Percentiles rank a stretch among this genome's conserved stretches.
Evolutionary conservation across 106 monocot genomes (phyloP).

Genomic region (Triglochin maritima): DNA sequence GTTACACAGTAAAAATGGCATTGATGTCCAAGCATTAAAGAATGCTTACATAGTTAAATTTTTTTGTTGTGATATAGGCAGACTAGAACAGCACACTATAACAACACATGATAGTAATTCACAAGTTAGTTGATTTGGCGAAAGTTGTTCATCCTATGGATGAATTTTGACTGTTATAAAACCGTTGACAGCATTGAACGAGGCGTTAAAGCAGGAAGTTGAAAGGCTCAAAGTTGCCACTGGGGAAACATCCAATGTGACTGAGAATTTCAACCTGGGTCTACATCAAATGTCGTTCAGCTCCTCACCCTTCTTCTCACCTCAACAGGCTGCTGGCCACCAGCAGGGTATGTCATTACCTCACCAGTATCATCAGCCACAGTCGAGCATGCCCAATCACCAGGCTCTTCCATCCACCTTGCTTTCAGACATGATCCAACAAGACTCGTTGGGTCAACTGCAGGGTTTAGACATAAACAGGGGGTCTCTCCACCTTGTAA

Average conservation of each 20-base stretch:
- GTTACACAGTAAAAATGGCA: too few relatives aligned
- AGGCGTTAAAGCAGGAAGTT: conserved; percentile 82
- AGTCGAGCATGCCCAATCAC: conserved; percentile 14
- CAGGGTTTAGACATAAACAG: conserved; percentile 68
- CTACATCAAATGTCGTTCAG: conserved; percentile 36
- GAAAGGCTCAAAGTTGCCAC: conserved; percentile 78
- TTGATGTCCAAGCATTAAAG: too few relatives aligned
- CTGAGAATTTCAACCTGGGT: conserved; percentile 32
- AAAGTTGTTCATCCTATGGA: not conserved
- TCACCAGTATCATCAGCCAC: conserved; percentile 23
- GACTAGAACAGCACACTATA: not conserved
- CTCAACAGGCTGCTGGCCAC: conserved; percentile 21
- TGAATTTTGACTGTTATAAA: not conserved
- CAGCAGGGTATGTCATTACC: conserved; percentile 27
- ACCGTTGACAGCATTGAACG: conserved; percentile 60
- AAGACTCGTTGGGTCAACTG: conserved; percentile 53
- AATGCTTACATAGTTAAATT: too few relatives aligned
- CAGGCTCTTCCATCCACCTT: conserved; percentile 24
- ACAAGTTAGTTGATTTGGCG: not conserved
- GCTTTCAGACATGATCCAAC: conserved; percentile 54
- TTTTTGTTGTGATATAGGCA: too few relatives aligned
- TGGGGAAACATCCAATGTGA: conserved; percentile 36
- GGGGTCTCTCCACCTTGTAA: conserved; percentile 31
- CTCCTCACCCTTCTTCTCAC: conserved; percentile 27
- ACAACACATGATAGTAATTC: not conserved